Base-by-base conservation (phyloP, 139 green algal species). In the Microglena sp. region DNA sequence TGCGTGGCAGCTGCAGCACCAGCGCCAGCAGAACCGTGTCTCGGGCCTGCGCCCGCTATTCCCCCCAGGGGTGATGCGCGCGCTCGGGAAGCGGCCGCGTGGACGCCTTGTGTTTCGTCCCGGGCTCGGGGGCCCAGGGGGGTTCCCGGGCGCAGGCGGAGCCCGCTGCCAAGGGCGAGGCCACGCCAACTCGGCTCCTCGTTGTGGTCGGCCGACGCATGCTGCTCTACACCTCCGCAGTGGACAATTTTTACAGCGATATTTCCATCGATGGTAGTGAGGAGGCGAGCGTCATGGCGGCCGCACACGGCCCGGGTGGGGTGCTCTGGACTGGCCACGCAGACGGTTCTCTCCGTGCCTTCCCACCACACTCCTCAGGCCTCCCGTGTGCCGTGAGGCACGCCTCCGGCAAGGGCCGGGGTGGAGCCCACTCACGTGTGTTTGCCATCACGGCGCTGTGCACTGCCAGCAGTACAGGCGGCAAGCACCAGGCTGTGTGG, bases 261-360 rank as follows among this genome's bases (percentile, higher is more conserved):
- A 29, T 35, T 7, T 8, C 55, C 24, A 29, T 22, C 7, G 55
- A 62, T 5, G 21, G 55, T 35, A 5, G 6, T 7, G 55, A 29
- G 11, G 4, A 65, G 58, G 21, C 53, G 7, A 55, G 6, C 31
- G 33, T 50, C 40, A 24, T 34, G 22, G 33, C 33, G 5, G 34
- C 34, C 5, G 32, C 33, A 7, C 58, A 65, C 58, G 22, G 5
- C 6, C 7, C 31, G 21, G 53, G 7, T 34, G 33, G 33, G 8
- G 28, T 27, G 30, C 31, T 65, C 18, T 65, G 58, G 58, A 65
- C 34, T 5, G 58, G 58, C 4, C 58, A 65, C 22, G 34, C 58
- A 32, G 58, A 65, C 58, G 58, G 58, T 22, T 65, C 58, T 4
- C 24, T 65, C 21, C n/a, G 33, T 8, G 58, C 34, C 3, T 6